Evolutionary conservation across 176 grass and related monocot species (phyloP).

Genomic region (Avena sativa): DNA sequence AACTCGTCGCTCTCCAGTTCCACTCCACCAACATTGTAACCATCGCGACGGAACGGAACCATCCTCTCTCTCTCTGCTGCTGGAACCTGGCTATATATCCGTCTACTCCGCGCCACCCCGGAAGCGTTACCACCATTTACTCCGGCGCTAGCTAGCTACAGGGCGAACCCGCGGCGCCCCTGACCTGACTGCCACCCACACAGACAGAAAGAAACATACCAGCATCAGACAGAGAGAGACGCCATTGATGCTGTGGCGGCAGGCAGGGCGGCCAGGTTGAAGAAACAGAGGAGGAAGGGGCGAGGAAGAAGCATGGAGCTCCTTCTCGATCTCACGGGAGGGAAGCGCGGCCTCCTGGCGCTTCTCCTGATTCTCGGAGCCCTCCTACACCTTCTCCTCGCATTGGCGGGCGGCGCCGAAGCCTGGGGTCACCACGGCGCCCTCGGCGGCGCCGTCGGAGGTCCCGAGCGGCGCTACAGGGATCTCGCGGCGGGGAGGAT

Average conservation of each 20-base stretch:
- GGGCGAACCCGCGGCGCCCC: background rate
- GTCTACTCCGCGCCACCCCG: background rate
- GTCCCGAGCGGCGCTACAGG: slow-evolving; percentile 44
- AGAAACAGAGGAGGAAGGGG: background rate
- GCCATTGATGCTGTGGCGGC: slow-evolving; percentile 29
- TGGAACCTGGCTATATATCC: slow-evolving; percentile 25
- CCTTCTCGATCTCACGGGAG: background rate
- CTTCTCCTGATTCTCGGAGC: background rate
- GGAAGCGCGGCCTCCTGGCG: background rate
- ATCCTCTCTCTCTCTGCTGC: background rate
- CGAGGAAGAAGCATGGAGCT: background rate
- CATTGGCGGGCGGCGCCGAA: background rate
- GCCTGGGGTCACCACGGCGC: slow-evolving; percentile 17
- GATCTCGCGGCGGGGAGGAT: slow-evolving; percentile 49
- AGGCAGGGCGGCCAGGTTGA: background rate
- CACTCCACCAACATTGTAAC: slow-evolving; percentile 31
- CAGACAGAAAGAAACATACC: too few species aligned
- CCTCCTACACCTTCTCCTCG: background rate
- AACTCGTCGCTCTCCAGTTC: background rate
- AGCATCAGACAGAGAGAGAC: background rate
- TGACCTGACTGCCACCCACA: too few species aligned
- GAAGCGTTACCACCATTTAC: too few species aligned
- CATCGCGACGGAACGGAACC: slow-evolving; percentile 7
- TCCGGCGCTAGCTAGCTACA: background rate
- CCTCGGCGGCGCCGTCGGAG: background rate